Base-by-base conservation (phyloP, 306 rosid genomes). In the Cicer arietinum region DNA sequence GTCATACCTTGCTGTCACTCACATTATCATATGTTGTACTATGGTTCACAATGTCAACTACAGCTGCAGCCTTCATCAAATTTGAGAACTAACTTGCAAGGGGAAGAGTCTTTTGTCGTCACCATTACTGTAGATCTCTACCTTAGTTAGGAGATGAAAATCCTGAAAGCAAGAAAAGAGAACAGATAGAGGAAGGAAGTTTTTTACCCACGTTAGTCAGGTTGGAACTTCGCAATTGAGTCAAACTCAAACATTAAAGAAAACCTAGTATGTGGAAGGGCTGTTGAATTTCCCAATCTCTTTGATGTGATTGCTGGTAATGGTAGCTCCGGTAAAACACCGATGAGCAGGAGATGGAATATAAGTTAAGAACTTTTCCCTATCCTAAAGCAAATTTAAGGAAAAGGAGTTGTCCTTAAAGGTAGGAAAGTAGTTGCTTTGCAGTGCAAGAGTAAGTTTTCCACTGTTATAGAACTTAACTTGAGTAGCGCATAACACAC, bases 271-370 rank as follows among this genome's bases (percentile, higher is more conserved):
- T 7, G 39, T 17, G 12, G 61, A 54, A 54, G 61, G 30, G 12
- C 37, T 17, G 37, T 54, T 6, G 3, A 54, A 54, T 17, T 54
- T 54, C 13, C 12, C 37, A 20, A 18, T 54, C 37, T 9, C 37
- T 54, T 20, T 54, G 61, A 54, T 17, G 4, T n/a, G 18, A 6
- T 54, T 54, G 37, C 18, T 18, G 61, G 61, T 17, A 54, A 54
- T 54, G 12, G 37, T 18, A 56, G 20, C 57, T 72, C 45, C 14
- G 9, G 7, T 71, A 13, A 72, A 57, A 52, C 67, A 57, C 10
- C 77, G 45, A 57, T 57, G 44, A 47, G 14, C 53, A 57, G 53
- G 56, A 5, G 56, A 13, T 50, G 13, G 56, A 50, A 50, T 50
- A 50, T 50, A 13, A 50, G 25, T 18, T 18, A 18, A 50, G 54